Percentiles rank a stretch among this genome's conserved stretches.
Conservation (phyloP, 495 filamentous ascomycete genomes). For the Lasiosphaeria ovina region DNA sequence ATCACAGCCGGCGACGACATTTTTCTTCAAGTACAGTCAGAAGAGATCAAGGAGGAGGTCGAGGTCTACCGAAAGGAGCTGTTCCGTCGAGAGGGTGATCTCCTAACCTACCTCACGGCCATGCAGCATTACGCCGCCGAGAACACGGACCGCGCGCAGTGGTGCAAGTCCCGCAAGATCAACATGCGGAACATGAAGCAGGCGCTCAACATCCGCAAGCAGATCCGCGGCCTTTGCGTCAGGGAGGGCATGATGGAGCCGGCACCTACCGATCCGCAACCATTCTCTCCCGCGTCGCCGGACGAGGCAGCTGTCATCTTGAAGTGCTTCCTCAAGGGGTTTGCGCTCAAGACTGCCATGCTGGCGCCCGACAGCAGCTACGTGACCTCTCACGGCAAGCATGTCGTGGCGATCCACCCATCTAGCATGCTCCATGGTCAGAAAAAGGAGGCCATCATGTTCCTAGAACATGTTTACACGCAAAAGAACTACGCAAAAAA, state of each 20-base stretch:
- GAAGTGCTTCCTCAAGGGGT: conserved; percentile 79
- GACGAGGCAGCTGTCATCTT: conserved; percentile 59
- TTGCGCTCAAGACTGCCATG: conserved; percentile 77
- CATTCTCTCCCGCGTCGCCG: conserved; percentile 47
- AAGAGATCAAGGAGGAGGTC: conserved; percentile 77
- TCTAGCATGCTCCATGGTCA: conserved; percentile 79
- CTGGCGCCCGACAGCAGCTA: conserved; percentile 83
- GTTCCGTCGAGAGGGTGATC: conserved; percentile 79
- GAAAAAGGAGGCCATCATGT: conserved; percentile 93
- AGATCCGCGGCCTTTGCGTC: conserved; percentile 67
- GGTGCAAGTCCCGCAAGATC: conserved; percentile 76
- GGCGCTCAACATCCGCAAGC: conserved; percentile 75
- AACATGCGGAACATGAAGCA: conserved; percentile 78
- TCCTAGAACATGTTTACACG: conserved; percentile 93
- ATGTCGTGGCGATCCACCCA: conserved; percentile 86
- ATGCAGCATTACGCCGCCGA: conserved; percentile 80
- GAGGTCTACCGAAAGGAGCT: conserved; percentile 71
- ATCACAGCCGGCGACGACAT: conserved; percentile 83
- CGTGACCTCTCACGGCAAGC: conserved; percentile 76
- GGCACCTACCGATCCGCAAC: conserved; percentile 45
- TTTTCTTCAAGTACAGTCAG: conserved; percentile 74
- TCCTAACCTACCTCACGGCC: conserved; percentile 79
- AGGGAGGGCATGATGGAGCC: conserved; percentile 46
- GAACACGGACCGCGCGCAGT: conserved; percentile 67
- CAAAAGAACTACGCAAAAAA: conserved; percentile 86